Evolutionary conservation across 805 yeast genomes (phyloP).

Genomic region (Saccharomycopsis sp.): DNA sequence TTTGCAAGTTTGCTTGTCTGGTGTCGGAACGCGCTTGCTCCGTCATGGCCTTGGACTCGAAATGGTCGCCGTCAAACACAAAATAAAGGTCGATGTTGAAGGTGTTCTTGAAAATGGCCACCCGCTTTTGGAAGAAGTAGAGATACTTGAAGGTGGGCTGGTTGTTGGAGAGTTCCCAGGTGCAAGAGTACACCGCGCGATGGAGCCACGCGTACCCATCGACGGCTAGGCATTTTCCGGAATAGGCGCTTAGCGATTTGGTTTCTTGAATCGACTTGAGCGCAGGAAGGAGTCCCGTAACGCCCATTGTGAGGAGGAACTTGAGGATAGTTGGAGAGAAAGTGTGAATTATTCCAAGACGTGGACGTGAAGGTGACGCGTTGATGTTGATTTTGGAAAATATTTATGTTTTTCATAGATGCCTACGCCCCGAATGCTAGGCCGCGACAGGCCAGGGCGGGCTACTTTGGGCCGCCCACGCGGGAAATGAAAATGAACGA

Average conservation of each 20-base stretch:
- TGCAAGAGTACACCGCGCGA: constrained; percentile 72
- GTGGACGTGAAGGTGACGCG: too few species aligned
- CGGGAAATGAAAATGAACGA: too few species aligned
- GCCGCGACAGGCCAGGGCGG: too few species aligned
- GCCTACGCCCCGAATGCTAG: too few species aligned
- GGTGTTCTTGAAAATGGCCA: constrained; percentile 50
- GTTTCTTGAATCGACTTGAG: constrained; percentile 65
- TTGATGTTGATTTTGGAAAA: neutral
- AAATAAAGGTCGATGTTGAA: constrained; percentile 74
- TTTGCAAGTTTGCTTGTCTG: constrained; percentile 48
- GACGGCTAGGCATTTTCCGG: constrained; percentile 77
- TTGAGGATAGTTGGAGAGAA: too few species aligned
- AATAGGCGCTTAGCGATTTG: constrained; percentile 46
- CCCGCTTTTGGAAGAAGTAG: constrained; percentile 55
- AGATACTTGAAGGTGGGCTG: constrained; percentile 65
- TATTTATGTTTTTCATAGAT: neutral
- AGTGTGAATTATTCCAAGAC: too few species aligned
- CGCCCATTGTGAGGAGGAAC: constrained; percentile 51
- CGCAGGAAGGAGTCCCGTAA: constrained; percentile 70
- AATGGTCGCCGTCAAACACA: constrained; percentile 87
- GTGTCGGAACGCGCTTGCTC: constrained; percentile 52
- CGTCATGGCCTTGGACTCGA: constrained; percentile 71
- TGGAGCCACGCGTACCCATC: constrained; percentile 98
- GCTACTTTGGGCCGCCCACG: too few species aligned
- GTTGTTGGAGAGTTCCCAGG: constrained; percentile 68